Evolutionary conservation across 371 early-diverging fungal species (phyloP).

Genomic region (Neoconidiobolus thromboides): DNA sequence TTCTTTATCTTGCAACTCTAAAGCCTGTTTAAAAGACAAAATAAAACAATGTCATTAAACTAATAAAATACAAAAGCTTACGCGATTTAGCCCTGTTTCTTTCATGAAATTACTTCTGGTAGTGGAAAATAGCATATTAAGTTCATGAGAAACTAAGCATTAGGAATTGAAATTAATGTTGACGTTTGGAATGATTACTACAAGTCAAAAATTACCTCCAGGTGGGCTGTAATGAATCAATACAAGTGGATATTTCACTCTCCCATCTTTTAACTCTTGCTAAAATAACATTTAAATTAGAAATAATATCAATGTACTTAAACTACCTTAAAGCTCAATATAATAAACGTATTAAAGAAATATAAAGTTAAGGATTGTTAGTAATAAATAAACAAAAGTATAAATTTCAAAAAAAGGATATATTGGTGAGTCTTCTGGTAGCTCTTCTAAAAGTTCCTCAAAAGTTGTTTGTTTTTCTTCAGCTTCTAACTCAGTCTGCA

Average conservation of each 20-base stretch:
- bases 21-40: not conserved
- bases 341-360: not conserved
- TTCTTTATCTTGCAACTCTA: not conserved
- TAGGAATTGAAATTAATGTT: not conserved
- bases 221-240: slow-evolving; percentile 2
- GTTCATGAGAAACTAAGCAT: not conserved
- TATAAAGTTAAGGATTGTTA: not conserved
- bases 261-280: slow-evolving; percentile 1
- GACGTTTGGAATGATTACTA: not conserved
- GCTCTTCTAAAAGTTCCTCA: slow-evolving; percentile 1
- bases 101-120: slow-evolving; percentile 1
- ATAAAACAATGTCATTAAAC: too few species aligned
- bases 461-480: not conserved
- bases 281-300: not conserved
- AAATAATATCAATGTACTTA: not conserved
- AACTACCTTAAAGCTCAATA: slow-evolving; percentile 1
- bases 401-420: not conserved
- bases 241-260: slow-evolving; percentile 5
- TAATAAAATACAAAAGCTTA: not conserved
- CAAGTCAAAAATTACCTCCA: not conserved
- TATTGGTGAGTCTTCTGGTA: slow-evolving; percentile 4
- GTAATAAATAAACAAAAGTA: not conserved
- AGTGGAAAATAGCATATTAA: slow-evolving; percentile 4
- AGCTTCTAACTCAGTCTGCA: not conserved
- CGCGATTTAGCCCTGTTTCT: not conserved